Evolutionary conservation across 2,329 filamentous ascomycete genomes (phyloP), one percentile per base, ranked within the genome.

Genomic region (Ploettnerulaceae sp.): DNA sequence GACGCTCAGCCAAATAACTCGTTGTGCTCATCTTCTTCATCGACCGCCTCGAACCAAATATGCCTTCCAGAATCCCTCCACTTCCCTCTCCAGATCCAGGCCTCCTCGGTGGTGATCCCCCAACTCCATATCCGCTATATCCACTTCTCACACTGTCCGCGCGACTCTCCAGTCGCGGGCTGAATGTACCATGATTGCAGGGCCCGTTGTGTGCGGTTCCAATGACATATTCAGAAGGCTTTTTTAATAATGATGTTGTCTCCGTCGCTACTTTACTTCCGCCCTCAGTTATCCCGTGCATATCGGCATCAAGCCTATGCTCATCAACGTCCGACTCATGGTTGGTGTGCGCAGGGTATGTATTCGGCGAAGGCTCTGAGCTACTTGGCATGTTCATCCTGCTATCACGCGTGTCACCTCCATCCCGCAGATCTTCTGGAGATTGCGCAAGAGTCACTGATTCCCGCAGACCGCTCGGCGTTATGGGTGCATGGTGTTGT

Each of bases 131-230:
- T 7, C 52, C 54, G 35, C 52, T 57, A 14, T 51, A 28, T 7
- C 46, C 53, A 39, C 56, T 62, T 45, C 42, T 48, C 31, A 58
- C 43, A 42, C 61, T 64, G 7, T 50, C 52, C 14, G 61, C 47
- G 18, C 60, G 58, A 45, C 45, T 59, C 35, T 67, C 69, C 0
- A 84, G 75, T 28, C 80, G 71, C 1, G 86, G 83, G 33, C 86
- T 89, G 61, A 90, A 88, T 12, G 85, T 86, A 57, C 86, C 87
- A 67, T 93, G 84, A 58, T 76, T 74, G 69, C 82, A 88, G 29
- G 65, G 62, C 21, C 64, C 66, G 37, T 67, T 58, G 37, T 63
- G 61, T 11, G 29, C 31, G 8, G 56, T 39, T 22, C 47, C 41
- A 3, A 43, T 26, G 4, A 56, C 43, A 28, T 60, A 49, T 41